phyloP scores from a whole-genome alignment of 1,284 basidiomycete species.

The Paramarasmius palmivorus region DNA sequence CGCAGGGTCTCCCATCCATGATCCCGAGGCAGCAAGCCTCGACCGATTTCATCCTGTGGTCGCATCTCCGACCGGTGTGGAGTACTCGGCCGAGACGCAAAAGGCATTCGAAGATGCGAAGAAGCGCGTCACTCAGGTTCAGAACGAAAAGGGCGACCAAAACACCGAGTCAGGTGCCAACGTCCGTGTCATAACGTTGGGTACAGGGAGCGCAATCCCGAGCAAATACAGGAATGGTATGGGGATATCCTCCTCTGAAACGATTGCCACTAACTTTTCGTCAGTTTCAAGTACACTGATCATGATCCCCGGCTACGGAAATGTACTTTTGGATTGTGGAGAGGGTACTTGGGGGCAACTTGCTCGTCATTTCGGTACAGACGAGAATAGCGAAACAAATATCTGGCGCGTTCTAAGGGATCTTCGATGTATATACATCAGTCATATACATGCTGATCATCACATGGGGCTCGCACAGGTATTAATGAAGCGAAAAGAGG shows the following conservation, averaged over 20 bases:
- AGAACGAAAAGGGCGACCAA: slow-evolving; percentile 11
- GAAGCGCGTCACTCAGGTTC: slow-evolving; percentile 22
- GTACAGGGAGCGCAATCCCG: slow-evolving; percentile 87
- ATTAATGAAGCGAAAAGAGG: slow-evolving; percentile 71
- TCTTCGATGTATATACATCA: slow-evolving; percentile 82
- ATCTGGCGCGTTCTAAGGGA: slow-evolving; percentile 68
- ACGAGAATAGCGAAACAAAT: slow-evolving; percentile 35
- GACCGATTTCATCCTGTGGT: slow-evolving; percentile 53
- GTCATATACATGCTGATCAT: slow-evolving; percentile 93
- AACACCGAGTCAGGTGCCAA: slow-evolving; percentile 51
- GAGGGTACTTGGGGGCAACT: slow-evolving; percentile 94
- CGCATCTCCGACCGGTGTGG: slow-evolving; percentile 26
- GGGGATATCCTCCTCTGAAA: slow-evolving; percentile 17
- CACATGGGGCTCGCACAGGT: slow-evolving; percentile 83
- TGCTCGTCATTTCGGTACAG: slow-evolving; percentile 74
- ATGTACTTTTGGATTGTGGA: slow-evolving; percentile 85
- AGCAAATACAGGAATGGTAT: slow-evolving; percentile 83
- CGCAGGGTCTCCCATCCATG: slow-evolving; percentile 36
- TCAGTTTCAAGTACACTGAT: slow-evolving; percentile 75
- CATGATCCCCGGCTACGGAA: slow-evolving; percentile 65
- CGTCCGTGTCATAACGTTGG: slow-evolving; percentile 77
- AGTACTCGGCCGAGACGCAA: slow-evolving; percentile 36
- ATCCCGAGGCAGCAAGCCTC: slow-evolving; percentile 29
- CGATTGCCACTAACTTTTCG: not conserved
- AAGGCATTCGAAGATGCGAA: slow-evolving; percentile 36